Percentiles rank a stretch among this genome's conserved stretches.
These are phyloP conservation scores for Galium porrigens DNA, from an alignment of 305 asterid species.

Conservation along the genomic window DNA sequence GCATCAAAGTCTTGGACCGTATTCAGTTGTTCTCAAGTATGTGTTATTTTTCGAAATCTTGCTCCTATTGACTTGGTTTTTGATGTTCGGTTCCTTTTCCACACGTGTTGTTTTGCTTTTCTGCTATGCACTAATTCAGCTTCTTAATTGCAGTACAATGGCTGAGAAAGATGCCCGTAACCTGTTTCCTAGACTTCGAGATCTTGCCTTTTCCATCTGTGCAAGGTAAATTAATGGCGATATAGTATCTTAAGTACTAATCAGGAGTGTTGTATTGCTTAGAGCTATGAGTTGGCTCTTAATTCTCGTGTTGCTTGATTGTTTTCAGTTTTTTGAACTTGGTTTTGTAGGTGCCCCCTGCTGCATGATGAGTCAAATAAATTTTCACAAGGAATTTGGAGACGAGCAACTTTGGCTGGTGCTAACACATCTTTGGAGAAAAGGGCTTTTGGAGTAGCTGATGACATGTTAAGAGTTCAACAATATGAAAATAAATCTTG, in stretches of 20 bases:
- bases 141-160: slow-evolving; percentile 45
- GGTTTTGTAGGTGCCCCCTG: slow-evolving; percentile 47
- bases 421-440: slow-evolving; percentile 64
- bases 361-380: slow-evolving; percentile 34
- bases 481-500: slow-evolving; percentile 5
- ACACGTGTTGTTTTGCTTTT: slow-evolving; percentile 1
- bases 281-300: neutral
- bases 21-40: slow-evolving; percentile 78
- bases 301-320: neutral
- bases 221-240: slow-evolving; percentile 35
- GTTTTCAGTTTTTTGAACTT: neutral
- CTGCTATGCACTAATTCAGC: slow-evolving; percentile 7
- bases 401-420: slow-evolving; percentile 69
- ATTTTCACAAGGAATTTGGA: slow-evolving; percentile 67
- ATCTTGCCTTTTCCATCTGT: slow-evolving; percentile 86
- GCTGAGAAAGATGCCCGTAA: slow-evolving; percentile 66
- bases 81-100: slow-evolving; percentile 4
- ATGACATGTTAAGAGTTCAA: slow-evolving; percentile 52
- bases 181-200: slow-evolving; percentile 80
- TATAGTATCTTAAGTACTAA: neutral
- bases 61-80: slow-evolving; percentile 5
- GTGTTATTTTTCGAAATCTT: slow-evolving; percentile 18
- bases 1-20: slow-evolving; percentile 95
- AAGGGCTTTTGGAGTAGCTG: slow-evolving; percentile 81
- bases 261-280: neutral